A percentile compares a stretch with the other conserved stretches of the same genome.
Conservation (phyloP, 2,329 filamentous ascomycete genomes). For the Botrytis hyacinthi region DNA sequence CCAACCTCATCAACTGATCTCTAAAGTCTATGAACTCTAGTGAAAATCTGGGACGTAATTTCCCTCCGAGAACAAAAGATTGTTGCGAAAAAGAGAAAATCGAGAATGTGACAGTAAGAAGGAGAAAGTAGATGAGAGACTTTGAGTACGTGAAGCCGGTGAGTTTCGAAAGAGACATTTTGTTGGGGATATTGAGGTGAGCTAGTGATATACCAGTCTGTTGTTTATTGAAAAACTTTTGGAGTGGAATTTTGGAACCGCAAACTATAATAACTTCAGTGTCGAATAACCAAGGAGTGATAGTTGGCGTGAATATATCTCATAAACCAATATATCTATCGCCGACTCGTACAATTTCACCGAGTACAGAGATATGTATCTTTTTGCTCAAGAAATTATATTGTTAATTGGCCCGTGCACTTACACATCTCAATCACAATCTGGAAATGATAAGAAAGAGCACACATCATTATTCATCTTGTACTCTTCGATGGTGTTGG, state of each 20-base stretch:
- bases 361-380: background rate
- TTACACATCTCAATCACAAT: background rate
- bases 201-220: background rate
- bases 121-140: background rate
- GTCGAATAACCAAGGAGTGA: background rate
- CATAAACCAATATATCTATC: background rate
- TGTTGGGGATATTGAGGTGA: background rate
- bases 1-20: background rate
- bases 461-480: background rate
- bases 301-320: background rate
- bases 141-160: background rate
- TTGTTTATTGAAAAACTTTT: background rate
- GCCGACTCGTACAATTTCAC: background rate
- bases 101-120: slow-evolving; percentile 6
- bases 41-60: background rate
- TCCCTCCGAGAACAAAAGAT: background rate
- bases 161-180: slow-evolving; percentile 8
- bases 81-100: slow-evolving; percentile 5
- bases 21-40: background rate
- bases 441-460: background rate
- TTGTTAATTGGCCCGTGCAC: background rate
- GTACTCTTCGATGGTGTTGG: background rate
- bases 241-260: too few relatives aligned
- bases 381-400: background rate
- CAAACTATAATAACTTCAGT: background rate